Conservation (phyloP, 2,329 filamentous ascomycete species). For the Colletotrichum lindemuthianum region DNA sequence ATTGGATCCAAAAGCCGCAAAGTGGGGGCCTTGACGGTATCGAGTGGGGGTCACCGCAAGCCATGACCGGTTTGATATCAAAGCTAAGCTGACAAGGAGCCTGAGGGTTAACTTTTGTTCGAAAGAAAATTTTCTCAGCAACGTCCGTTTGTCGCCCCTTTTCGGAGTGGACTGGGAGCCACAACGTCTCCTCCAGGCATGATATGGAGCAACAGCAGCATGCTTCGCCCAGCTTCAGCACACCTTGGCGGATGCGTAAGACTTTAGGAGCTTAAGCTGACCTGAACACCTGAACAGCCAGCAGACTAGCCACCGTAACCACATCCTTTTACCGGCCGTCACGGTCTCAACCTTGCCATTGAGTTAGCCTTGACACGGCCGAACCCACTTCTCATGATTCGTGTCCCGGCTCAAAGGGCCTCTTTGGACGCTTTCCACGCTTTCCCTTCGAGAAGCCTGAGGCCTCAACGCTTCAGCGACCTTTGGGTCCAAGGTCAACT, state of each 20-base stretch:
- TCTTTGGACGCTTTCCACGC: neutral
- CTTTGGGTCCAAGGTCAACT: constrained; percentile 7
- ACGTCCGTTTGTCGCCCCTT: constrained; percentile 7
- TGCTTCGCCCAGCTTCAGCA: no score
- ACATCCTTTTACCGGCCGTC: constrained; percentile 18
- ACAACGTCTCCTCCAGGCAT: no score
- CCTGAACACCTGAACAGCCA: neutral
- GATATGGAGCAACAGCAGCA: no score
- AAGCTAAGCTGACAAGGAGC: constrained; percentile 29
- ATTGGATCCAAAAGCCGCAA: constrained; percentile 31
- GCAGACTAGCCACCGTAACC: neutral
- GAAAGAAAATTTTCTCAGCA: constrained; percentile 23
- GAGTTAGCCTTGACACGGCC: constrained; percentile 24
- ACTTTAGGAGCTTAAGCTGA: neutral
- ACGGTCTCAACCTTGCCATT: constrained; percentile 24
- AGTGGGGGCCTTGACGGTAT: constrained; percentile 35
- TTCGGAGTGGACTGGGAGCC: no score
- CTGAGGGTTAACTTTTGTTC: constrained; percentile 22
- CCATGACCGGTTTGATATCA: constrained; percentile 36
- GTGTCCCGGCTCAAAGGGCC: constrained; percentile 29
- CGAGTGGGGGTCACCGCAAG: constrained; percentile 37
- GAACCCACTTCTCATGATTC: constrained; percentile 36
- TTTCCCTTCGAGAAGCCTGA: constrained; percentile 5
- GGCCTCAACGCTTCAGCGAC: neutral
- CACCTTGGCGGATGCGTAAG: no score